phyloP scores from a whole-genome alignment of 2,329 filamentous ascomycete genomes.

The Fusarium veterinarium region DNA sequence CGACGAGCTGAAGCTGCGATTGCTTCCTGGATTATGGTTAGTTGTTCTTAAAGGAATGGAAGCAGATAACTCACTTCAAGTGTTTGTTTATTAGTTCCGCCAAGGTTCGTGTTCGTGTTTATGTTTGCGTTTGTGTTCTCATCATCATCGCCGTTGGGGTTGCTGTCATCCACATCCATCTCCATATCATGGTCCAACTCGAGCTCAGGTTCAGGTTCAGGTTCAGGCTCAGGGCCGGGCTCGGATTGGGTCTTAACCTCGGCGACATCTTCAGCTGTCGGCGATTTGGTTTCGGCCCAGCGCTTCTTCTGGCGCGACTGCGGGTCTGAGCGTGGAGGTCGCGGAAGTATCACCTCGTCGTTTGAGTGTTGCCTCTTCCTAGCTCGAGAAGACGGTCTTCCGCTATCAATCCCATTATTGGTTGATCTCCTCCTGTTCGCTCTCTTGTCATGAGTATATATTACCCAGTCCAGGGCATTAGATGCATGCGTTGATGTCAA shows the following conservation, averaged over 20 bases:
- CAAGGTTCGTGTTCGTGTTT: background rate
- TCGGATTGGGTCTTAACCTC: background rate
- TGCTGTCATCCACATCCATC: constrained; percentile 4
- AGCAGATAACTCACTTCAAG: background rate
- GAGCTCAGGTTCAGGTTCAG: background rate
- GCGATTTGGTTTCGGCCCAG: background rate
- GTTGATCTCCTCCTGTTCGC: background rate
- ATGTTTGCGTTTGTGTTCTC: background rate
- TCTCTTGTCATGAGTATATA: background rate
- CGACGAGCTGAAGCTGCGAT: background rate
- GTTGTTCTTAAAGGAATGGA: background rate
- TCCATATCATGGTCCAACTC: background rate
- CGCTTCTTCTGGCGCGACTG: background rate
- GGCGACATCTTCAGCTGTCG: background rate
- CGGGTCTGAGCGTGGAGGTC: background rate
- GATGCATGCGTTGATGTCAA: background rate
- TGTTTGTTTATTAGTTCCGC: background rate
- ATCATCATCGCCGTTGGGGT: background rate
- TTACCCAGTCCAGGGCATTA: background rate
- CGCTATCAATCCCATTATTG: background rate
- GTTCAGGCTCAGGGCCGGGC: background rate
- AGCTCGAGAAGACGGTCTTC: background rate
- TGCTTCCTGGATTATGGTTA: background rate
- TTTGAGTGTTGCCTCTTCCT: background rate
- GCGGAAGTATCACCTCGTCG: background rate